Conservation (phyloP, 129 eudicot species). For the Ambrosia artemisiifolia region DNA sequence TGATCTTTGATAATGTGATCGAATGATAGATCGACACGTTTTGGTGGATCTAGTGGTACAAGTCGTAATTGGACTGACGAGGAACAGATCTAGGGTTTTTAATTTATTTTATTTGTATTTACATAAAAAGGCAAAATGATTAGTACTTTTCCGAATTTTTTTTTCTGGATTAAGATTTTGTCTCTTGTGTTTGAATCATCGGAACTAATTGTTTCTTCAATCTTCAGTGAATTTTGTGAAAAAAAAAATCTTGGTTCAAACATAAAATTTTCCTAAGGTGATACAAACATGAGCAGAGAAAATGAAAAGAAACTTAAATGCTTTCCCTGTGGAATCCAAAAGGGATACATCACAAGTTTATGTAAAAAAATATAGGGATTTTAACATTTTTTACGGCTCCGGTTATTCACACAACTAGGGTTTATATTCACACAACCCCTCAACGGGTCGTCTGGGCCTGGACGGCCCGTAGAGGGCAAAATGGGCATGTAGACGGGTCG, state of each 20-base stretch:
- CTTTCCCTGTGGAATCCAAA: slow-evolving; percentile 23
- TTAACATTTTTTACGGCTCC: not conserved
- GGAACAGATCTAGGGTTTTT: slow-evolving; percentile 81
- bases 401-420: too few species aligned
- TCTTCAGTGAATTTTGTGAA: slow-evolving; percentile 26
- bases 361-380: not conserved
- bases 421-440: too few species aligned
- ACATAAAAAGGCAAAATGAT: slow-evolving; percentile 18
- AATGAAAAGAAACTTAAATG: slow-evolving; percentile 26
- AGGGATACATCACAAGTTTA: not conserved
- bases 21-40: slow-evolving; percentile 70
- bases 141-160: slow-evolving; percentile 17
- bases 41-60: slow-evolving; percentile 26
- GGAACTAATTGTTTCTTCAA: slow-evolving; percentile 51
- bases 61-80: slow-evolving; percentile 31
- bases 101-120: not conserved
- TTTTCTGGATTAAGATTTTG: slow-evolving; percentile 33
- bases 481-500: too few species aligned
- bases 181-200: slow-evolving; percentile 35
- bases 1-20: slow-evolving; percentile 25
- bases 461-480: too few species aligned
- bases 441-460: too few species aligned
- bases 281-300: slow-evolving; percentile 37
- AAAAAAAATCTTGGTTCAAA: not conserved
- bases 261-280: slow-evolving; percentile 36